Base-by-base conservation (phyloP, 257 asterid genomes). In the Datura wrightii region DNA sequence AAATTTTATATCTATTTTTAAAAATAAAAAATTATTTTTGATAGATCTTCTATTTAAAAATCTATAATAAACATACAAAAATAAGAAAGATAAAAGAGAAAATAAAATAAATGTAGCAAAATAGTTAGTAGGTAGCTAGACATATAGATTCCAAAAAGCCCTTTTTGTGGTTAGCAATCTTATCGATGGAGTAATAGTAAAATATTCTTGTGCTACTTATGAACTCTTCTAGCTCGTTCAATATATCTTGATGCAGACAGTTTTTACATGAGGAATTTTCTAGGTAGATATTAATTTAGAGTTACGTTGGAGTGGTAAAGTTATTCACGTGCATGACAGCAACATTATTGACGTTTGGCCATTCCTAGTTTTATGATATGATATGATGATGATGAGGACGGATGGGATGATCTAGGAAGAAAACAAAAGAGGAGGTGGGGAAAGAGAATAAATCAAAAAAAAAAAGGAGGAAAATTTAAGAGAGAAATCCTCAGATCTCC, bases 291-390 rank as follows among this genome's bases (percentile, higher is more conserved):
- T 1, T 3, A 5, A 18, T 56, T 39, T 39, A 39, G 42, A 39
- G 42, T 39, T 39, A 39, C 42, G 42, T 39, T 39, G 42, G 42
- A 39, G 42, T 39, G 4, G 42, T 65, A 76, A 46, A 19, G 31
- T 48, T n/a, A n/a, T 52, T 83, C 86, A 87, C 85, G 80, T 83
- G 86, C 83, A 44, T 83, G 86, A 79, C 91, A 86, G 84, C 89
- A 85, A 84, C n/a, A 79, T 41, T 69, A 82, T 72, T 88, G 85
- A 79, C 44, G 82, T 79, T 66, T 83, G 84, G 76, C 87, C 84
- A 72, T 55, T 84, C 84, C 83, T 56, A 80, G 80, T 80, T 83
- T 19, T 13, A 66, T 10, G 65, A 14, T 15, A 8, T 39, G 42
- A 39, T 39, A 39, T 39, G n/a, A 41, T 16, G 31, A 36, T 34